Conservation (phyloP, 31 red algal genomes). For the Asparagopsis taxiformis region DNA sequence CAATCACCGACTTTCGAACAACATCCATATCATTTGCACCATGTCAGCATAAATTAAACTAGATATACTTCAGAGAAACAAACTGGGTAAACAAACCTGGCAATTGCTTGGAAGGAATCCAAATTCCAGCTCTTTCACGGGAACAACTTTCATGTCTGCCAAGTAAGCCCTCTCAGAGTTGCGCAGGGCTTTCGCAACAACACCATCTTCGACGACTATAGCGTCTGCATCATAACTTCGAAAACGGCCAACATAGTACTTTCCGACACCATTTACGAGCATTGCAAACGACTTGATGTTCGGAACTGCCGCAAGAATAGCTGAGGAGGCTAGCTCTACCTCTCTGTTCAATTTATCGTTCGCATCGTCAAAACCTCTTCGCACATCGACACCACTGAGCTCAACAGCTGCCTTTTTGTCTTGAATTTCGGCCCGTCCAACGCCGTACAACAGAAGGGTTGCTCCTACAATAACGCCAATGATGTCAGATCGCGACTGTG, state of each 20-base stretch:
- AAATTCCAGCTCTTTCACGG: constrained; percentile 69
- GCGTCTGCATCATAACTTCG: constrained; percentile 6
- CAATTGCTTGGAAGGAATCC: constrained; percentile 59
- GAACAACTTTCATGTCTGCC: constrained; percentile 80
- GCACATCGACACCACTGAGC: constrained; percentile 41
- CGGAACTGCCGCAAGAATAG: constrained; percentile 38
- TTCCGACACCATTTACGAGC: constrained; percentile 25
- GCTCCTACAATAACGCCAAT: constrained; percentile 26
- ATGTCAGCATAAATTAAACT: neutral
- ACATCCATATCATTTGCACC: neutral
- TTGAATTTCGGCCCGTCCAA: constrained; percentile 15
- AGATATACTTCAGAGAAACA: neutral
- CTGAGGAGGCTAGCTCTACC: constrained; percentile 17
- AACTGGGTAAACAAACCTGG: constrained; percentile 42
- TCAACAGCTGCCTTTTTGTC: constrained; percentile 32
- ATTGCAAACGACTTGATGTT: constrained; percentile 44
- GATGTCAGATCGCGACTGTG: constrained; percentile 36
- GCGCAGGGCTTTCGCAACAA: constrained; percentile 36
- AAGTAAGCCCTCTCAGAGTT: constrained; percentile 49
- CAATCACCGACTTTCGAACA: constrained; percentile 45
- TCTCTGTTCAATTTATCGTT: neutral
- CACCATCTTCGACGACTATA: constrained; percentile 8
- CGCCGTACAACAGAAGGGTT: constrained; percentile 17
- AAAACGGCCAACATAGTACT: constrained; percentile 33
- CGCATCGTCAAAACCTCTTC: constrained; percentile 7